These are phyloP conservation scores for Tolypocladium ovalisporum DNA, from an alignment of 2,329 filamentous ascomycete species.

Conservation along the genomic window DNA sequence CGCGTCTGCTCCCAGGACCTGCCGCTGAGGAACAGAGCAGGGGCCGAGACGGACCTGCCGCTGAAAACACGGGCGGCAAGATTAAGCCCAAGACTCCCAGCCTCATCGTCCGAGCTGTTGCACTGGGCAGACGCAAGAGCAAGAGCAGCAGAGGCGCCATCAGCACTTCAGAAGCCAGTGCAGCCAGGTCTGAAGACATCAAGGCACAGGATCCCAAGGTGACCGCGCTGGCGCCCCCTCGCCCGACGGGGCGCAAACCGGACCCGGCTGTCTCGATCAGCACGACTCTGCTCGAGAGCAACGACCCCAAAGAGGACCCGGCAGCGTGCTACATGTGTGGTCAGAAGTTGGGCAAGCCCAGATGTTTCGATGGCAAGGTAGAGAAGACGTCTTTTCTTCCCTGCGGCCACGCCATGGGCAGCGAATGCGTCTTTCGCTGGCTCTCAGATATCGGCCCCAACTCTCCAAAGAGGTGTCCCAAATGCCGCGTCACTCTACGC, in stretches of 20 bases:
- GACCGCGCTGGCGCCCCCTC: background rate
- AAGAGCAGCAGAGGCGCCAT: background rate
- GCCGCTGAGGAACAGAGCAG: no score
- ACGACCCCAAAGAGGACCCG: background rate
- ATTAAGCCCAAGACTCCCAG: background rate
- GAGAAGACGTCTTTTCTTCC: constrained; percentile 12
- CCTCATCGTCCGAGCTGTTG: background rate
- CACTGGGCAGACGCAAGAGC: background rate
- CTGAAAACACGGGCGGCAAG: background rate
- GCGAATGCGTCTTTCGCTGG: constrained; percentile 9
- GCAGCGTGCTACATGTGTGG: constrained; percentile 4
- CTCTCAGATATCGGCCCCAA: background rate
- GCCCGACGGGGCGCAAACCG: background rate
- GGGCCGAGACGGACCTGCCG: background rate
- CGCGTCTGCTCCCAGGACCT: background rate
- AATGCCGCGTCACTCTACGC: constrained; percentile 6
- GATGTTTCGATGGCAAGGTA: background rate
- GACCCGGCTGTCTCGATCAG: background rate
- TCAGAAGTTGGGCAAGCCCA: background rate
- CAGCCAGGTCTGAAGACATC: background rate
- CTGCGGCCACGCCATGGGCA: constrained; percentile 15
- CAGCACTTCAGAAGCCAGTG: background rate
- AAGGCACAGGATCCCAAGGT: background rate
- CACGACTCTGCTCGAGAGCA: background rate
- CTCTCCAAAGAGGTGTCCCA: constrained; percentile 3